Evolutionary conservation across 192 early-diverging fungal genomes (phyloP).

Genomic region (Coemansia sp.): DNA sequence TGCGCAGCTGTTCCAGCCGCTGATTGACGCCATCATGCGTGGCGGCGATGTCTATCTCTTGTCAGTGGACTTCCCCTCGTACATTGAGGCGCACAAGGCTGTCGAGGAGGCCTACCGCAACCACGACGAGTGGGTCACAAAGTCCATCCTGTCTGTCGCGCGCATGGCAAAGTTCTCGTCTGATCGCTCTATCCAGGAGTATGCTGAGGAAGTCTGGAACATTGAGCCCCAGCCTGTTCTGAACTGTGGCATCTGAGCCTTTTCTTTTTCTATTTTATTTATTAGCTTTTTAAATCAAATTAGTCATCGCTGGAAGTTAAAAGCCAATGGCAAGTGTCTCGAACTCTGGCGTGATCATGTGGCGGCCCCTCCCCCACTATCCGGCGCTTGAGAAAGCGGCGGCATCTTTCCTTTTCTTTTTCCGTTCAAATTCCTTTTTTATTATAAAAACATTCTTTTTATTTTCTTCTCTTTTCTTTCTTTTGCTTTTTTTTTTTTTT

Average conservation of each 20-base stretch:
- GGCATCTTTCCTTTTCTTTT: no score
- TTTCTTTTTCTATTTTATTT: not conserved
- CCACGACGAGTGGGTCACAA: conserved; percentile 79
- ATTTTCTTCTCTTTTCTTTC: not conserved
- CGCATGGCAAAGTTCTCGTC: conserved; percentile 94
- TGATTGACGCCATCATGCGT: conserved; percentile 75
- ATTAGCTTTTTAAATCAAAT: not conserved
- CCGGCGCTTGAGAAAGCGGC: no score
- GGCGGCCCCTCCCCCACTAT: no score
- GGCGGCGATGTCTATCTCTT: conserved; percentile 71
- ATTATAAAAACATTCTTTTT: no score
- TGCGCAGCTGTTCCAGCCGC: conserved; percentile 68
- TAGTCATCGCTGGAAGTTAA: no score
- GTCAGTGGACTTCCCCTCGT: conserved; percentile 79
- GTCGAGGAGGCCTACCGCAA: conserved; percentile 88
- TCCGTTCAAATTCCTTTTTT: no score
- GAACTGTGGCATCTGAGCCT: conserved; percentile 15
- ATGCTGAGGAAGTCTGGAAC: conserved; percentile 91
- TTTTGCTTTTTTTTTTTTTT: conserved; percentile 4
- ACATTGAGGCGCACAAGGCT: conserved; percentile 64
- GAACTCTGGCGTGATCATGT: no score
- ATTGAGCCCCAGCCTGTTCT: conserved; percentile 58
- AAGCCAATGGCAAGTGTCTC: no score
- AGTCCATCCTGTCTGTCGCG: conserved; percentile 85
- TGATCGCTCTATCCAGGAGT: conserved; percentile 86